A percentile compares a stretch with the other conserved stretches of the same genome.
Conservation (phyloP, 108 stramenopile species). For the Pseudonitzschia multistriata region DNA sequence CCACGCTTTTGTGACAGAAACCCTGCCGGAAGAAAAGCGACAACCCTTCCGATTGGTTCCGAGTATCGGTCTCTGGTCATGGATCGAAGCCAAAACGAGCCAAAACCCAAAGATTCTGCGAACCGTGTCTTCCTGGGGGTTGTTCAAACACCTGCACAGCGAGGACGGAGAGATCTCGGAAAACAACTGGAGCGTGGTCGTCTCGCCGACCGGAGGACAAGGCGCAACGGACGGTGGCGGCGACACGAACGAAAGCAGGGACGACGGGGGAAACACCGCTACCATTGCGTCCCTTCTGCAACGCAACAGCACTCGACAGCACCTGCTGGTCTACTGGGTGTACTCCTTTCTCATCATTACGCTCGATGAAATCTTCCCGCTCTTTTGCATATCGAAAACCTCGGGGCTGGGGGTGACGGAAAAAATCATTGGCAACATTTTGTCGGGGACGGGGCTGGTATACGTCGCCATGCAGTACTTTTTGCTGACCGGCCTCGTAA, state of each 20-base stretch:
- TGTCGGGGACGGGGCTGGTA: constrained; percentile 55
- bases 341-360: constrained; percentile 50
- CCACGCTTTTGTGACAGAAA: constrained; percentile 44
- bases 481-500: constrained; percentile 35
- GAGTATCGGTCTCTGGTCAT: background rate
- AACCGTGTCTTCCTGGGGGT: constrained; percentile 8
- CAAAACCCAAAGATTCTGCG: background rate
- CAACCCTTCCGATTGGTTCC: background rate
- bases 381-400: constrained; percentile 60
- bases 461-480: constrained; percentile 56
- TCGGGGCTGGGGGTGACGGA: constrained; percentile 62
- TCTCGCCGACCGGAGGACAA: background rate
- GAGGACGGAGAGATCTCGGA: background rate
- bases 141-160: constrained; percentile 10
- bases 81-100: background rate
- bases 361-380: constrained; percentile 68
- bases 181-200: background rate
- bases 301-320: constrained; percentile 35
- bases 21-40: constrained; percentile 32
- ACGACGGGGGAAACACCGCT: background rate
- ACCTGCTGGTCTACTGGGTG: constrained; percentile 55
- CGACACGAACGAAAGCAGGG: background rate
- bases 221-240: background rate
- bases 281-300: constrained; percentile 8
- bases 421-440: constrained; percentile 57